Conservation (phyloP, 148 eudicot species). For the Fagopyrum tataricum region DNA sequence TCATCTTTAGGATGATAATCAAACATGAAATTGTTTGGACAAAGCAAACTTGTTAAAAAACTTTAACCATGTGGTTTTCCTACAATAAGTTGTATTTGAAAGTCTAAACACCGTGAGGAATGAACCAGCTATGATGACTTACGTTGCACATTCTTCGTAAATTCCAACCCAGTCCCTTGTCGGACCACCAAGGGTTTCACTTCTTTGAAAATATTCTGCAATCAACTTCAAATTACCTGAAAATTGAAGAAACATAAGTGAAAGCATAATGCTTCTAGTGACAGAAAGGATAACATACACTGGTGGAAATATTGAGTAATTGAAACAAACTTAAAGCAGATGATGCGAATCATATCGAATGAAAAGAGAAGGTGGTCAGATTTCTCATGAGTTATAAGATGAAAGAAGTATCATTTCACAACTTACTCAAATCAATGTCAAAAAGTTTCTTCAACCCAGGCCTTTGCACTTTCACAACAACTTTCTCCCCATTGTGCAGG, state of each 20-base stretch:
- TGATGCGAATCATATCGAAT: background rate
- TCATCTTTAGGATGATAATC: background rate
- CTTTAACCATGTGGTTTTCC: background rate
- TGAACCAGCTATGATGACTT: conserved; percentile 20
- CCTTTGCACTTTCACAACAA: conserved; percentile 90
- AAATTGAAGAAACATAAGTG: conserved; percentile 2
- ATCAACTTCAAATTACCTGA: conserved; percentile 87
- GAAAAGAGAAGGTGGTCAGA: background rate
- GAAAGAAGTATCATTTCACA: conserved; percentile 1
- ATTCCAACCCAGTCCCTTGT: conserved; percentile 92
- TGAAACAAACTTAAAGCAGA: background rate
- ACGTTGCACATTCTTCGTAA: conserved; percentile 98
- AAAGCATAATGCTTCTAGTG: background rate
- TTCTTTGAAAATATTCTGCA: conserved; percentile 90
- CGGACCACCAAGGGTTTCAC: conserved; percentile 90
- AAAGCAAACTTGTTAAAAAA: background rate
- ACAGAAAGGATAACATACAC: background rate
- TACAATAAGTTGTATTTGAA: background rate
- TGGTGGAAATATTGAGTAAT: background rate
- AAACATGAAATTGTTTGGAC: background rate
- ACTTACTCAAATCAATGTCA: conserved; percentile 94
- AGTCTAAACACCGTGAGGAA: background rate
- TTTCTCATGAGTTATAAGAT: background rate
- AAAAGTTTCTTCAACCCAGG: conserved; percentile 92
- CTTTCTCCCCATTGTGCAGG: conserved; percentile 89